Evolutionary conservation across 2,329 filamentous ascomycete species (phyloP), one percentile per base, ranked within the genome.

Genomic region (Apiospora malaysiana): DNA sequence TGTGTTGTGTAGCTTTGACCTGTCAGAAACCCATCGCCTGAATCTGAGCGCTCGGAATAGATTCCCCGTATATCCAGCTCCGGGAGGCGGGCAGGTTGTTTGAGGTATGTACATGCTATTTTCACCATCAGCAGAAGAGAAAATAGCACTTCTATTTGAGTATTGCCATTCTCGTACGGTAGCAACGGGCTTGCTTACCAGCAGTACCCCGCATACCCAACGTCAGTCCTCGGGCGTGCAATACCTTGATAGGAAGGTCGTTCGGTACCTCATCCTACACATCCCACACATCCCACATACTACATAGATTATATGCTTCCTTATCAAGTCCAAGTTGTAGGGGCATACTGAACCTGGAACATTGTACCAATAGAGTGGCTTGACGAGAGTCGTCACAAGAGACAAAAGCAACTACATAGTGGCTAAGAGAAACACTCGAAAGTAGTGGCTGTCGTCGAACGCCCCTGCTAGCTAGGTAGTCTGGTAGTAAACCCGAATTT

Each of bases 1-100:
- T 40, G 32, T 21, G 18, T 21, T 45, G 16, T 16, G 42, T 45
- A 27, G 66, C 66, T 68, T 43, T 68, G 66, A 68, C 66, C 66
- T 68, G 43, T 68, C 66, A 68, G 66, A 68, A 46, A 46, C 46
- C n/a, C 43, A 68, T 68, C 42, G 46, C 46, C 43, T 68, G 66
- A 47, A 47, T 40, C 43, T 47, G 27, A 10, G n/a, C 32, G 9
- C 56, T 40, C 56, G 56, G 56, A 63, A 40, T 63, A 63, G 56
- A n/a, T 63, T 63, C 56, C 27, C 56, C 32, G 56, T 63, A 40
- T 10, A n/a, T n/a, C 27, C 56, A 37, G 32, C 27, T 21, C 51
- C 32, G 51, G 51, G 51, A 14, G 27, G 32, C 32, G 6, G 27
- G 21, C 40, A 42, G 40, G 40, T 14, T 42, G 40, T 42, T 59